Percentiles rank a stretch among this genome's conserved stretches.
phyloP scores from a whole-genome alignment of 345 rosid genomes.

The Cardamine occulta region DNA sequence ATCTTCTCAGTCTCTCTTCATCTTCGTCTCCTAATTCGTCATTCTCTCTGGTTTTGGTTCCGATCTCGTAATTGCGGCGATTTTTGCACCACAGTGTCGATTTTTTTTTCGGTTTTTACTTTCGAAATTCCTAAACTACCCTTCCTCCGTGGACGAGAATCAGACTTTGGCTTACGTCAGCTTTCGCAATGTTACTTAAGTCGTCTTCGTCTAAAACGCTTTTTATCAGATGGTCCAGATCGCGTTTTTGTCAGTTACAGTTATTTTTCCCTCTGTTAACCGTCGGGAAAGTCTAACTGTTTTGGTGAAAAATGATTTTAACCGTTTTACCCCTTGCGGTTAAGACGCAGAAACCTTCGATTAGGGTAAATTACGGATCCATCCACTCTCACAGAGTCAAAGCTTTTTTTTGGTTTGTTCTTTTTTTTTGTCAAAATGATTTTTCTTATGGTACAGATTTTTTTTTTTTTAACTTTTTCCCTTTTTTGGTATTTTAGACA shows the following conservation, averaged over 20 bases:
- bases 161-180: constrained; percentile 2
- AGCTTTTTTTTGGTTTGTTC: background rate
- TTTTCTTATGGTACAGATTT: background rate
- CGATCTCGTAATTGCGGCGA: constrained; percentile 15
- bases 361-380: constrained; percentile 6
- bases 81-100: background rate
- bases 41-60: background rate
- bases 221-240: background rate
- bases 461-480: background rate
- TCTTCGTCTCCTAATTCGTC: background rate
- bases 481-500: background rate
- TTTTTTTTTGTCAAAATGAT: background rate
- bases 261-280: background rate
- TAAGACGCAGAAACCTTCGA: background rate
- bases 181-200: background rate
- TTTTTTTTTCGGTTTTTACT: background rate
- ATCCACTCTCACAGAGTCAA: background rate
- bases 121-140: background rate
- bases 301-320: background rate
- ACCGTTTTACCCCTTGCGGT: background rate
- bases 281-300: background rate
- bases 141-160: background rate
- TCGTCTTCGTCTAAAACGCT: background rate
- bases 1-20: background rate
- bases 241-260: constrained; percentile 2